Evolutionary conservation across 1,284 basidiomycete species (phyloP), one percentile per base, ranked within the genome.

Genomic region (Meira nashicola): DNA sequence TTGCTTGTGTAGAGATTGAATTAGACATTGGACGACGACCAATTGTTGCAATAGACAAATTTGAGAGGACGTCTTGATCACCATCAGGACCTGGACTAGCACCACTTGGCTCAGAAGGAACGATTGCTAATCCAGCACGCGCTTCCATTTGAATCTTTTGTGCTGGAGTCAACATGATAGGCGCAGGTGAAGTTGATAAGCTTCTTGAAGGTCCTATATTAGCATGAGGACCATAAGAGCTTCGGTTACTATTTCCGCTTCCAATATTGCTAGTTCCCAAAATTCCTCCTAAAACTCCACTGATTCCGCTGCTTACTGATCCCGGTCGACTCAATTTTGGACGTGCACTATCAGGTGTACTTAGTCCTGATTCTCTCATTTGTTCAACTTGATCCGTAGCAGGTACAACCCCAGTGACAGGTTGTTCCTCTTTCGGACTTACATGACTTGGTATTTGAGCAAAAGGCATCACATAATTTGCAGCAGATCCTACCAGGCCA

Each of bases 141-240:
- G 71, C 71, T 43, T 74, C 70, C 62, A 69, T 65, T 8, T 63
- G 64, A 14, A 74, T 69, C 7, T 64, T 21, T 54, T 74, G 64
- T 12, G 71, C 71, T 6, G 71, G 71, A 5, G 71, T 74, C 14
- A 19, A 53, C 25, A 14, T 19, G 2, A 12, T 23, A 4, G 21
- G 14, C 21, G n/a, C 23, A 12, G 46, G 46, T 25, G 46, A 48
- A 8, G 28, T 33, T 33, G 28, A 33, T 12, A 23, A 12, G 17
- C 17, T 21, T 23, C 46, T 19, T 21, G 25, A 14, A 25, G 46
- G 46, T 19, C 7, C 17, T 33, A 8, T 8, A 8, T 8, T 33
- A 4, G 8, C 28, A 33, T 33, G 28, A 4, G 28, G 28, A 33
- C 28, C 28, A 7, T 8, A 23, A 2, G 46, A 48, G 7, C 25